phyloP scores from a whole-genome alignment of 176 grass and related monocot species.

The Rhipidocladum racemiflorum region DNA sequence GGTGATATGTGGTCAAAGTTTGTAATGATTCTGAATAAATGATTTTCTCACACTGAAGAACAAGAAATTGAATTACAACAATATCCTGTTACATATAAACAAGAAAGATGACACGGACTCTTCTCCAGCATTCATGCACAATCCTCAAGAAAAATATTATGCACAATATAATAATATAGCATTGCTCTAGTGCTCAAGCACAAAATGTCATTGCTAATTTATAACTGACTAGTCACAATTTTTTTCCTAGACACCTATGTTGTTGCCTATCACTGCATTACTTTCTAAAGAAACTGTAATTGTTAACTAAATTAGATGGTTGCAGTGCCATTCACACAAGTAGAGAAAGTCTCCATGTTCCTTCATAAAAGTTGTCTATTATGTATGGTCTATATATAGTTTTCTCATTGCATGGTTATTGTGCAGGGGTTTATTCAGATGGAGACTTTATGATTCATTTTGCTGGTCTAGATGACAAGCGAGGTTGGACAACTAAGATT shows the following conservation, averaged over 20 bases:
- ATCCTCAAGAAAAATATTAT: neutral
- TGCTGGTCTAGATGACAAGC: conserved; percentile 79
- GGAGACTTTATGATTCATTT: conserved; percentile 93
- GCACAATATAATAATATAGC: too few species aligned
- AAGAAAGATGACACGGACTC: neutral
- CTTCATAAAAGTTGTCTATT: neutral
- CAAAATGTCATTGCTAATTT: neutral
- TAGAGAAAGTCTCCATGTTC: neutral
- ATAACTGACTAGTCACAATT: neutral
- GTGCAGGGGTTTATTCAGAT: conserved; percentile 77
- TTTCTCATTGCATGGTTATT: neutral
- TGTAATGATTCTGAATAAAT: neutral
- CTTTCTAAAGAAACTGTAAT: neutral
- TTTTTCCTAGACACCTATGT: neutral
- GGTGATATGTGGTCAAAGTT: neutral
- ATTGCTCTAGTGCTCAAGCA: neutral
- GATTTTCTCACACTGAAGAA: neutral
- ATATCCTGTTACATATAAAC: neutral
- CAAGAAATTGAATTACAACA: neutral
- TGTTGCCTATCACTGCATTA: neutral
- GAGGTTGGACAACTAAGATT: conserved; percentile 59
- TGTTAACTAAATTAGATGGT: neutral
- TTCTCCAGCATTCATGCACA: neutral
- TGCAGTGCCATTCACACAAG: neutral
- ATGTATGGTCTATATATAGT: neutral